Evolutionary conservation across 1,284 basidiomycete genomes (phyloP), one percentile per base, ranked within the genome.

Genomic region (Peniophora sp.): DNA sequence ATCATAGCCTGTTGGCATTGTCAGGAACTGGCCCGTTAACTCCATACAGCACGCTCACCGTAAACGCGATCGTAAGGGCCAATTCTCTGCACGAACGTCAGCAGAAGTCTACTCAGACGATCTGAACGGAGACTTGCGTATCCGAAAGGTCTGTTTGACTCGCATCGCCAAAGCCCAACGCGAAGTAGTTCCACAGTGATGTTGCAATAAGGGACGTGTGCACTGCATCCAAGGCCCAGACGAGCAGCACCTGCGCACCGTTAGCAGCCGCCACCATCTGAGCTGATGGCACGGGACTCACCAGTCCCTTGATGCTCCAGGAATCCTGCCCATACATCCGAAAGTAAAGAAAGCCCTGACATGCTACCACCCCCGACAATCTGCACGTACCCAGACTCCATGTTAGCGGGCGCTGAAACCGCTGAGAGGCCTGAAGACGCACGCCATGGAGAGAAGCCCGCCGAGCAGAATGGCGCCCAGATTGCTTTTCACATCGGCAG

Each of bases 311-410:
- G 23, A 57, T 37, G 20, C 50, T 35, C 24, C 17, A 11, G 10
- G 22, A n/a, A 39, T 57, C 55, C n/a, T 42, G 39, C 32, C 39
- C 46, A 22, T 55, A 57, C n/a, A 51, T 42, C 11, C 54, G 54
- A 14, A 51, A 53, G 44, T 55, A 57, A 18, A 51, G 24, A 48
- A 55, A 57, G 15, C 47, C 52, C 42, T 55, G 55, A 34, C 55
- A 45, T 34, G 37, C 46, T 12, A 52, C 51, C 23, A 55, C 50
- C 18, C 54, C 54, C 8, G 52, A 53, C 5, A 57, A 44, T 3
- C 54, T 55, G 35, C 14, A 22, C n/a, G 27, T 12, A 15, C n/a
- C n/a, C n/a, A n/a, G n/a, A 32, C 5, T 5, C 27, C 3, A n/a
- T 22, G 44, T 44, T 23, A 24, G 41, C 14, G 8, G 24, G 37